phyloP scores from a whole-genome alignment of 2,329 filamentous ascomycete genomes.

The Venturia nashicola region DNA sequence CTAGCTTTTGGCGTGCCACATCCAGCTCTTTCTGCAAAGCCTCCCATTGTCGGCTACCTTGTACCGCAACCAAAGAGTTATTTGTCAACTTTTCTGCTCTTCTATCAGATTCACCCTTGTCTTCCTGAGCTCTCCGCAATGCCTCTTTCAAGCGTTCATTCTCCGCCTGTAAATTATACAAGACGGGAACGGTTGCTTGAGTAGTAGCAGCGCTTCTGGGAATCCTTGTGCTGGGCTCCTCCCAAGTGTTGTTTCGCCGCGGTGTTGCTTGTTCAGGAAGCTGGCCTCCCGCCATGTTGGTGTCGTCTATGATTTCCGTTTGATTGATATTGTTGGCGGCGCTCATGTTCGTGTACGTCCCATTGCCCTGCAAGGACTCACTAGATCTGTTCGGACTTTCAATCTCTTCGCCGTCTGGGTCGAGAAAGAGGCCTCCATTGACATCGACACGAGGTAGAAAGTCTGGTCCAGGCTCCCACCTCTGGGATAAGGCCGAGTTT shows the following conservation, averaged over 20 bases:
- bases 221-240: not conserved
- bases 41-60: not conserved
- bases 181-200: not conserved
- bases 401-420: no score
- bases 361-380: no score
- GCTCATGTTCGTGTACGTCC: no score
- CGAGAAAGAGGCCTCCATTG: no score
- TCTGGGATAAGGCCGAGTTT: no score
- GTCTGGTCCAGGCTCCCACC: no score
- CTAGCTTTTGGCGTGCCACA: not conserved
- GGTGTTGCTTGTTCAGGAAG: not conserved
- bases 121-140: not conserved
- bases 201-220: not conserved
- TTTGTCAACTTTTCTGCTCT: not conserved
- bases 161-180: not conserved
- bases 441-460: no score
- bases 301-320: no score
- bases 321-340: no score
- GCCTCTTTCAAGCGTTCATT: not conserved
- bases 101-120: not conserved
- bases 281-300: no score
- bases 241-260: not conserved
- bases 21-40: not conserved
- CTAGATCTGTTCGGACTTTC: no score
- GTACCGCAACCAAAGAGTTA: not conserved